Conservation (phyloP, 1,139 yeast genomes). For the Magnusiomyces suaveolens region DNA sequence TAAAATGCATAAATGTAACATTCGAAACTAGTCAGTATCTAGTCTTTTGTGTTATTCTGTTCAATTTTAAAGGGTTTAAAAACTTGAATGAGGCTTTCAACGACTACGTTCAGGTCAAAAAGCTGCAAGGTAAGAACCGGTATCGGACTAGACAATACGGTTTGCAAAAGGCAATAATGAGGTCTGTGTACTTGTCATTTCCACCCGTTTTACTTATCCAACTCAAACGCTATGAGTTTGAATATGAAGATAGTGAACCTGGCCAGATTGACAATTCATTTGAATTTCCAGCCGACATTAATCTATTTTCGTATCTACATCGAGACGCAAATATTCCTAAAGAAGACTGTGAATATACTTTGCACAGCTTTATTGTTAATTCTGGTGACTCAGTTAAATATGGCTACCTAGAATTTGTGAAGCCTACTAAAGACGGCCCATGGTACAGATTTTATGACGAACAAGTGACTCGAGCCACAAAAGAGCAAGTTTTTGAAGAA, state of each 20-base stretch:
- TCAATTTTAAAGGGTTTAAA: constrained; percentile 78
- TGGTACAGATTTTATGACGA: constrained; percentile 97
- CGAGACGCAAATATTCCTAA: constrained; percentile 38
- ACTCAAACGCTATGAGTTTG: constrained; percentile 88
- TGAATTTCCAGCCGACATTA: constrained; percentile 79
- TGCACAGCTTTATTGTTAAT: constrained; percentile 92
- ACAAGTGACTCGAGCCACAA: constrained; percentile 78
- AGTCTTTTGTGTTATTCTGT: constrained; percentile 96
- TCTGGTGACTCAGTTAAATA: constrained; percentile 94
- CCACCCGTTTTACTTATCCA: constrained; percentile 93
- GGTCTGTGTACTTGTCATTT: constrained; percentile 81
- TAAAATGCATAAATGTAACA: constrained; percentile 89
- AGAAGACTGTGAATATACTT: constrained; percentile 67
- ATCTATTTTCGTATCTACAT: constrained; percentile 69
- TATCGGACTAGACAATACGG: constrained; percentile 91
- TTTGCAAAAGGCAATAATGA: constrained; percentile 91
- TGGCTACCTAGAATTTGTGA: constrained; percentile 89
- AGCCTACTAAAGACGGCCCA: constrained; percentile 57
- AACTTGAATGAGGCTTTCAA: constrained; percentile 67
- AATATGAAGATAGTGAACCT: constrained; percentile 78
- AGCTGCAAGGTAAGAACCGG: constrained; percentile 88
- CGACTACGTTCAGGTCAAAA: constrained; percentile 80
- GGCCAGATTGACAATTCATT: constrained; percentile 88
- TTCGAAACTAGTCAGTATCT: constrained; percentile 87
- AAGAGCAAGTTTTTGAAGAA: constrained; percentile 78